Percentiles rank a stretch among this genome's conserved stretches.
These are phyloP conservation scores for Yamadazyma epiphylla DNA, from an alignment of 1,139 yeast genomes.

Conservation along the genomic window DNA sequence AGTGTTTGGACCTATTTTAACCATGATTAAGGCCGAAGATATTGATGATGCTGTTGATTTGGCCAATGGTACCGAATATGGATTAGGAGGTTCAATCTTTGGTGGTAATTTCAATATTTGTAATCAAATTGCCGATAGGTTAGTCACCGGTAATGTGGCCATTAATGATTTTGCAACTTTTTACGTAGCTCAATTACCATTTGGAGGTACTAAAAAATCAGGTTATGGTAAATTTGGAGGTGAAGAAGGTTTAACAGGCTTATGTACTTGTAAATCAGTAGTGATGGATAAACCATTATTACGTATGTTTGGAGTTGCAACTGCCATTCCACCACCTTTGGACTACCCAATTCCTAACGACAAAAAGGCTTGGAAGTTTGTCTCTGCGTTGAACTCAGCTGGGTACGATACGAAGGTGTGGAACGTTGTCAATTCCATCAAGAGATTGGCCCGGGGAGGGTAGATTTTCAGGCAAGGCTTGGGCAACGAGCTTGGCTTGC, in stretches of 20 bases:
- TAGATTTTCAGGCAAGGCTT: too few species aligned
- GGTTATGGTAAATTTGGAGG: conserved; percentile 98
- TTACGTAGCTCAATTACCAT: conserved; percentile 92
- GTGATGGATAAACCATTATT: conserved; percentile 81
- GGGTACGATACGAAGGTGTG: conserved; percentile 78
- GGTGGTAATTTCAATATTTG: conserved; percentile 57
- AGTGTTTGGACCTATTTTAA: conserved; percentile 88
- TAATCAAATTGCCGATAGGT: conserved; percentile 55
- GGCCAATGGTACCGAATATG: conserved; percentile 86
- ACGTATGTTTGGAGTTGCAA: conserved; percentile 53
- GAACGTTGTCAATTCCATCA: conserved; percentile 48
- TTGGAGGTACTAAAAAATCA: conserved; percentile 89
- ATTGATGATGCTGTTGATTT: conserved; percentile 69
- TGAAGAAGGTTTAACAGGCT: conserved; percentile 87
- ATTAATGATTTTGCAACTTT: conserved; percentile 96
- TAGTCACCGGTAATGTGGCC: conserved; percentile 88
- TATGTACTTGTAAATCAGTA: conserved; percentile 80
- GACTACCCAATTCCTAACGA: conserved; percentile 88
- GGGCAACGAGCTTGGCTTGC: too few species aligned
- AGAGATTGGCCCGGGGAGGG: conserved; percentile 30
- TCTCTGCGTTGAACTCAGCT: conserved; percentile 75
- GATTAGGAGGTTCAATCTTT: conserved; percentile 88
- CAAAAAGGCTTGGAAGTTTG: conserved; percentile 84
- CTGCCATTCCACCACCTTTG: conserved; percentile 78
- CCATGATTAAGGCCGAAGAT: conserved; percentile 66